phyloP scores from a whole-genome alignment of 441 rosid genomes.

The Jatropha multifida region DNA sequence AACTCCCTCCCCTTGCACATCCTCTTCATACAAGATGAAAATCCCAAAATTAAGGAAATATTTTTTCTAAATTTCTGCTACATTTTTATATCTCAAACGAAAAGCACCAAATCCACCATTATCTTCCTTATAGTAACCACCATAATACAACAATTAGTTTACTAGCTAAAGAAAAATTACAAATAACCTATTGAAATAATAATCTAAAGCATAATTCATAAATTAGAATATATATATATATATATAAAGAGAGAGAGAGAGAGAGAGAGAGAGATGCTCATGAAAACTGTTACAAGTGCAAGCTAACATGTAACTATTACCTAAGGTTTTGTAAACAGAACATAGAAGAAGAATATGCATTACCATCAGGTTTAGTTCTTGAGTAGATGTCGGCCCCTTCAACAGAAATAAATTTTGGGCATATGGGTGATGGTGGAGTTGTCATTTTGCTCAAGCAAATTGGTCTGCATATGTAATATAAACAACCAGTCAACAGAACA shows the following conservation, averaged over 20 bases:
- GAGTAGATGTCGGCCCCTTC: constrained; percentile 48
- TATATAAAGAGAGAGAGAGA: too few relatives aligned
- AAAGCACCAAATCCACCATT: background rate
- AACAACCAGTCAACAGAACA: background rate
- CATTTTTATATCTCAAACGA: background rate
- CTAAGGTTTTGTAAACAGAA: background rate
- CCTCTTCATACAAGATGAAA: background rate
- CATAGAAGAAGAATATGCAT: constrained; percentile 4
- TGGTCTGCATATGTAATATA: constrained; percentile 24
- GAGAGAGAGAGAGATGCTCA: background rate
- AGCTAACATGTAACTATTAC: background rate
- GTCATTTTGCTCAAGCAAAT: constrained; percentile 48
- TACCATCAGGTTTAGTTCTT: constrained; percentile 54
- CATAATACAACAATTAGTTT: background rate
- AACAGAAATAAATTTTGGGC: constrained; percentile 57
- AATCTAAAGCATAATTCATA: background rate
- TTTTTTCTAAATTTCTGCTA: background rate
- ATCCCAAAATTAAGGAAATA: background rate
- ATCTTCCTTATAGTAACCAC: too few relatives aligned
- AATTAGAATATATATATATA: too few relatives aligned
- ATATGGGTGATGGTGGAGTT: constrained; percentile 39
- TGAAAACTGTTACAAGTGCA: background rate
- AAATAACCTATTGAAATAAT: background rate
- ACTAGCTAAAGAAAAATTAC: background rate
- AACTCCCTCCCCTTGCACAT: background rate